Evolutionary conservation across 2,329 filamentous ascomycete species (phyloP).

Genomic region (Ophiocordyceps camponoti-floridani): DNA sequence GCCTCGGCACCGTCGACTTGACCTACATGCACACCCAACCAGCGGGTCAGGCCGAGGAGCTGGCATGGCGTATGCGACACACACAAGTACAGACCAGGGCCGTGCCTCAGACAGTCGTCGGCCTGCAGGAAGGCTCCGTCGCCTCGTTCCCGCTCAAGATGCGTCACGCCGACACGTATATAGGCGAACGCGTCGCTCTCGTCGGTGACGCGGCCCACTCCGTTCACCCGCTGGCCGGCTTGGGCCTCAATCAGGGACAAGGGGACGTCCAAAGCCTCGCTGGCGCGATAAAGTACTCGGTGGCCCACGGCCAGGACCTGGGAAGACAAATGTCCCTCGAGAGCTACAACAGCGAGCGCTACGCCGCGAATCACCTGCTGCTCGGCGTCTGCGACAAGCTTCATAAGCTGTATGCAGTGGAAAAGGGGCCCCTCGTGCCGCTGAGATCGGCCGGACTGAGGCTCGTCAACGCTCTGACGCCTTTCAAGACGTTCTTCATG

Average conservation of each 20-base stretch:
- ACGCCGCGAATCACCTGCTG: constrained; percentile 63
- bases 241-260: constrained; percentile 86
- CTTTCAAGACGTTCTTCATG: constrained; percentile 79
- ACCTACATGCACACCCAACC: constrained; percentile 57
- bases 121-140: constrained; percentile 60
- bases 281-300: constrained; percentile 55
- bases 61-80: constrained; percentile 67
- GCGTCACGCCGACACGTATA: constrained; percentile 88
- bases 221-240: constrained; percentile 83
- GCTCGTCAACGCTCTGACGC: constrained; percentile 55
- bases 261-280: constrained; percentile 71
- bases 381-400: constrained; percentile 75
- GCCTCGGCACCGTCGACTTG: constrained; percentile 61
- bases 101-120: constrained; percentile 47
- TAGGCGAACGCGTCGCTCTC: constrained; percentile 74
- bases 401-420: constrained; percentile 78
- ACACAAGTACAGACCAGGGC: constrained; percentile 34
- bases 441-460: constrained; percentile 60
- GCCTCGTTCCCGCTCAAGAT: constrained; percentile 85
- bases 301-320: constrained; percentile 73
- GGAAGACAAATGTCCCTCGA: constrained; percentile 66
- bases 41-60: constrained; percentile 49
- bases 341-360: constrained; percentile 63
- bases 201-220: constrained; percentile 93
- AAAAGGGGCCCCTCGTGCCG: constrained; percentile 61